Evolutionary conservation across 345 rosid species (phyloP).

Genomic region (Hypericum perforatum): DNA sequence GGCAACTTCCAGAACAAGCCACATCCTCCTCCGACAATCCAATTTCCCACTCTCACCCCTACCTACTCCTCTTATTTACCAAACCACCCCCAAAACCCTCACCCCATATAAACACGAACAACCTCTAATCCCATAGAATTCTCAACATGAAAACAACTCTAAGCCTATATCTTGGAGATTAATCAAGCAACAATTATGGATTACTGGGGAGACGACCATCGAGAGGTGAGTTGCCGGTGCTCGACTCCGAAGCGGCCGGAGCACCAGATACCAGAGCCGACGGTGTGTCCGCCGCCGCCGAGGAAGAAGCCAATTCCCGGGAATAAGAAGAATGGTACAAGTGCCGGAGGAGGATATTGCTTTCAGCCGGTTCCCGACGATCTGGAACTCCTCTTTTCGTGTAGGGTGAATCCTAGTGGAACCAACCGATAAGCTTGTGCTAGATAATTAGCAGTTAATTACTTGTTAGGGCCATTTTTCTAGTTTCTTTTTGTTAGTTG

Average conservation of each 20-base stretch:
- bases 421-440: slow-evolving; percentile 9
- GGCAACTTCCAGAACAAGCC: slow-evolving; percentile 16
- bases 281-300: slow-evolving; percentile 22
- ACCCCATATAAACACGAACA: too few species aligned
- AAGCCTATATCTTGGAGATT: too few species aligned
- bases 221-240: slow-evolving; percentile 9
- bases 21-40: neutral
- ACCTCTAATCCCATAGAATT: too few species aligned
- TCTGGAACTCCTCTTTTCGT: slow-evolving; percentile 22
- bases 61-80: too few species aligned
- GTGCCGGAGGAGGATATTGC: slow-evolving; percentile 24
- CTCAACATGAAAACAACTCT: too few species aligned
- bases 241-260: slow-evolving; percentile 25
- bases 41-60: too few species aligned
- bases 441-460: neutral
- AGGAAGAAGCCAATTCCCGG: slow-evolving; percentile 23
- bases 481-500: too few species aligned
- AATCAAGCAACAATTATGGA: neutral
- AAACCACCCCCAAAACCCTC: too few species aligned
- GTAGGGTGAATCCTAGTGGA: neutral
- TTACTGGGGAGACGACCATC: neutral
- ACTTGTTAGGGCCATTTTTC: too few species aligned
- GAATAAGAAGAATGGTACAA: slow-evolving; percentile 19
- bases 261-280: slow-evolving; percentile 17
- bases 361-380: slow-evolving; percentile 28